These are phyloP conservation scores for Beta vulgaris DNA, from an alignment of 148 eudicot species.

Conservation along the genomic window DNA sequence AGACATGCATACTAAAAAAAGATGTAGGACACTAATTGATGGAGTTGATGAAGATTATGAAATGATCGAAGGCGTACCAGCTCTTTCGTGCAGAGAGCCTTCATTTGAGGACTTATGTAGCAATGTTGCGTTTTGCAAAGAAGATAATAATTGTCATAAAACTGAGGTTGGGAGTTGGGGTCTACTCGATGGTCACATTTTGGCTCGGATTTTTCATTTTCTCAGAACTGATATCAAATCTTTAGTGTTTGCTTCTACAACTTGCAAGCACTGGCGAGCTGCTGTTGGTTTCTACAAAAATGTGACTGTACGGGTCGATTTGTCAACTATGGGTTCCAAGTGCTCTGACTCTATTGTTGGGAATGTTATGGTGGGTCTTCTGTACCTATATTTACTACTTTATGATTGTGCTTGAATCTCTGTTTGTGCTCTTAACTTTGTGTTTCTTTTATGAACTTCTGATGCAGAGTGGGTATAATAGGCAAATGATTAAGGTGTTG, in stretches of 20 bases:
- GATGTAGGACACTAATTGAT: slow-evolving; percentile 50
- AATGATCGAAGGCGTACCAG: slow-evolving; percentile 34
- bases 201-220: slow-evolving; percentile 86
- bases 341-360: slow-evolving; percentile 58
- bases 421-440: slow-evolving; percentile 10
- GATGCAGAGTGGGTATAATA: slow-evolving; percentile 81
- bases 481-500: slow-evolving; percentile 65
- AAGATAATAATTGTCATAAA: slow-evolving; percentile 29
- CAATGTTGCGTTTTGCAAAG: slow-evolving; percentile 44
- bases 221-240: slow-evolving; percentile 80
- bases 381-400: background rate
- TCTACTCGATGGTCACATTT: slow-evolving; percentile 65
- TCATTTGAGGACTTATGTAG: slow-evolving; percentile 73
- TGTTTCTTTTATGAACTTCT: slow-evolving; percentile 5
- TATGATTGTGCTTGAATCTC: background rate
- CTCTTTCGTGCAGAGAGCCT: slow-evolving; percentile 36
- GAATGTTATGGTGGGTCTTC: slow-evolving; percentile 58
- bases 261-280: slow-evolving; percentile 91
- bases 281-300: slow-evolving; percentile 61
- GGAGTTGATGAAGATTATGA: slow-evolving; percentile 53
- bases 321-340: slow-evolving; percentile 53
- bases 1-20: slow-evolving; percentile 48
- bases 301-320: slow-evolving; percentile 59
- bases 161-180: slow-evolving; percentile 60
- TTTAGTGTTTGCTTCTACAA: slow-evolving; percentile 56